Evolutionary conservation across 768 basidiomycete species (phyloP), one percentile per base, ranked within the genome.

Genomic region (Psilocybe cyanescens): DNA sequence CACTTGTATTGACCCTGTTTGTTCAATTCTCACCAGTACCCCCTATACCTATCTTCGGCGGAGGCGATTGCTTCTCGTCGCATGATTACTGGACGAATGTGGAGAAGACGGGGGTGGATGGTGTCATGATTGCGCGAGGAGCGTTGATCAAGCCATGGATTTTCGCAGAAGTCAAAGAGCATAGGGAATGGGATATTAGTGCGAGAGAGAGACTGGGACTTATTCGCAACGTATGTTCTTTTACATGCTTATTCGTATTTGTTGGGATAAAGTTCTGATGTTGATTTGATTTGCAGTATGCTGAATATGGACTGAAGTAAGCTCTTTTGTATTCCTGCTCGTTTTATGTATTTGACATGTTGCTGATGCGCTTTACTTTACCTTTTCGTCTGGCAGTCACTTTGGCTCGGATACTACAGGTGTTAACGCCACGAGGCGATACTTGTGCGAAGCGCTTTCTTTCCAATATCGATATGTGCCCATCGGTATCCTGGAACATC

Each of bases 401-500:
- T 94, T 93, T 68, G 93, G 93, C 7, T 86, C 92, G 19, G 93
- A 95, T 70, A 95, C 92, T 0, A 82, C 89, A 0, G 97, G 97
- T 1, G 84, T 99, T 52, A 96, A 96, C 76, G 89, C 91, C 8
- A 91, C 95, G 0, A 85, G 97, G 28, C 84, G 97, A 58, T 99
- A 96, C 77, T 86, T 99, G 11, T 96, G 94, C 72, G 97, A 99
- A 76, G 89, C 94, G 0, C 81, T 99, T 2, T 97, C 95, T 0
- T 99, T 99, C 83, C 94, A 95, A 69, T 91, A 97, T 73, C 93
- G 97, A 48, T 99, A 99, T 71, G 79, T 98, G 50, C 97, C 97
- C 6, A 89, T 99, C 50, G 97, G 97, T 0, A 78, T 99, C 6
- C 83, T 99, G 17, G 96, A 99, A 72, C 77, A 71, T 1, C 77